Percentiles rank a stretch among this genome's conserved stretches.
Evolutionary conservation across 2,329 filamentous ascomycete species (phyloP).

Genomic region (Fusarium heterosporum): DNA sequence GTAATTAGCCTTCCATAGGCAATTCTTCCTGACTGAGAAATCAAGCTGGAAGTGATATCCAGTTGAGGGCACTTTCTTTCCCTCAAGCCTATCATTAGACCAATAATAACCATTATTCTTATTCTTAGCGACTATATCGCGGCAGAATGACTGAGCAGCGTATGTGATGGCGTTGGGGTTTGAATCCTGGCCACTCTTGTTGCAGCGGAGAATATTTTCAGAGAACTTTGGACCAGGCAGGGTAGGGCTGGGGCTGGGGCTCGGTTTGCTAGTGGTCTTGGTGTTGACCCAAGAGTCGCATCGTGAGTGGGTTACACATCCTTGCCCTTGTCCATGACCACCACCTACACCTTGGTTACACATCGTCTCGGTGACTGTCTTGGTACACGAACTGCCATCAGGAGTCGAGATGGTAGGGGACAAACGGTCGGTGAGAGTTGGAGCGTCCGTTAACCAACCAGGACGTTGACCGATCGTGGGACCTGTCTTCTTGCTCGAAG

Average conservation of each 20-base stretch:
- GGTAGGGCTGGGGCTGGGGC: background rate
- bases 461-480: background rate
- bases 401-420: background rate
- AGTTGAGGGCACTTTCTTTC: slow-evolving; percentile 5
- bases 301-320: background rate
- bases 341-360: background rate
- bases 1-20: slow-evolving; percentile 32
- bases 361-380: background rate
- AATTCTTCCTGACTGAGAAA: slow-evolving; percentile 28
- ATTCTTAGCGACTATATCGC: slow-evolving; percentile 5
- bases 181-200: slow-evolving; percentile 19
- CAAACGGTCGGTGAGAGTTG: slow-evolving; percentile 5
- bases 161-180: slow-evolving; percentile 5
- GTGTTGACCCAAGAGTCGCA: slow-evolving; percentile 19
- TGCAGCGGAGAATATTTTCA: slow-evolving; percentile 27
- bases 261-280: slow-evolving; percentile 3
- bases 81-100: slow-evolving; percentile 17
- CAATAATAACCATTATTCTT: background rate
- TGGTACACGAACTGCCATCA: slow-evolving; percentile 12
- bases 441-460: background rate
- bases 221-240: background rate
- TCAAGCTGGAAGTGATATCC: slow-evolving; percentile 28
- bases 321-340: background rate
- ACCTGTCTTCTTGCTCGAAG: background rate
- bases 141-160: slow-evolving; percentile 33